A percentile compares a stretch with the other conserved stretches of the same genome.
Evolutionary conservation across 2,329 filamentous ascomycete species (phyloP).

Genomic region (Paramyrothecium roridum): DNA sequence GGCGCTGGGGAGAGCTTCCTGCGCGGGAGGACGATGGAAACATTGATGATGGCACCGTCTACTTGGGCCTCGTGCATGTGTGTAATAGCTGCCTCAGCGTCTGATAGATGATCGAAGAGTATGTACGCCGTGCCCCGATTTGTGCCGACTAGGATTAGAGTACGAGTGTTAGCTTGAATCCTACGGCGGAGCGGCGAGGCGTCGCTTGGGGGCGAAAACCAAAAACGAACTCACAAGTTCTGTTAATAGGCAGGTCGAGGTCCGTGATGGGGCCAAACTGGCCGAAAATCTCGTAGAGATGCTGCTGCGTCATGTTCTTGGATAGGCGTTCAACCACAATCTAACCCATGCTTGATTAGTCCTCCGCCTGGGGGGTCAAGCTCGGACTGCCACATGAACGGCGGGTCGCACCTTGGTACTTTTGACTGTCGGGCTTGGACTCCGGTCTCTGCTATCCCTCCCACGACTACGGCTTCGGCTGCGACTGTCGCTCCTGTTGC

Average conservation of each 20-base stretch:
- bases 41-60: conserved; percentile 77
- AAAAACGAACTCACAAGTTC: conserved; percentile 61
- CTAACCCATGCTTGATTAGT: conserved; percentile 39
- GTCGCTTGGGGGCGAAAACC: not conserved
- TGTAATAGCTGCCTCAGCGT: conserved; percentile 84
- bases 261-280: conserved; percentile 82
- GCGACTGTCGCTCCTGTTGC: conserved; percentile 21
- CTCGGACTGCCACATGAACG: not conserved
- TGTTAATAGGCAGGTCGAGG: conserved; percentile 86
- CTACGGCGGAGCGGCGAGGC: conserved; percentile 3
- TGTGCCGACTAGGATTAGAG: conserved; percentile 61
- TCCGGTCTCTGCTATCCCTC: conserved; percentile 32
- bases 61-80: conserved; percentile 98
- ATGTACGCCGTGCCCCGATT: conserved; percentile 95
- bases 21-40: conserved; percentile 83
- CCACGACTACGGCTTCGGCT: conserved; percentile 30
- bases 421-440: conserved; percentile 32
- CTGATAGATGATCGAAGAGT: conserved; percentile 70
- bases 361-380: not conserved
- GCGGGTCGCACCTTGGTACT: conserved; percentile 50
- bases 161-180: conserved; percentile 10
- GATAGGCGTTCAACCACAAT: conserved; percentile 95
- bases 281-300: conserved; percentile 89
- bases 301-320: conserved; percentile 87
- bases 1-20: conserved; percentile 80